phyloP scores from a whole-genome alignment of 495 filamentous ascomycete genomes.

The Choiromyces venosus region DNA sequence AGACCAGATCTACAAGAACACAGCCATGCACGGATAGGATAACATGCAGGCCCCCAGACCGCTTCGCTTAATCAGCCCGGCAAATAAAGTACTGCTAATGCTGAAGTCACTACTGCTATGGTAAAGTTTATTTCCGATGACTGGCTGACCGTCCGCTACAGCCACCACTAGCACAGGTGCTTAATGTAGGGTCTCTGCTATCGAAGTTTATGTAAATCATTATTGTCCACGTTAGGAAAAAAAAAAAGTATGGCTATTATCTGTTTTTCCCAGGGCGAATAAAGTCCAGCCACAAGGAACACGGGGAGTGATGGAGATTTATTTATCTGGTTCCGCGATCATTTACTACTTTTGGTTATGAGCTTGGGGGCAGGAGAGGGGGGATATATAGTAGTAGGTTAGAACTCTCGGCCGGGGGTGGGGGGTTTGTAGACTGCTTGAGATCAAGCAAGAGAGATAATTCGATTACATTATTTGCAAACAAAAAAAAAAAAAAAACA shows the following conservation, averaged over 20 bases:
- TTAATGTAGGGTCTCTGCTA: not conserved
- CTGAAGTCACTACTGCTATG: too few relatives aligned
- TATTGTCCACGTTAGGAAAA: too few relatives aligned
- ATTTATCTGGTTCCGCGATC: conserved; percentile 4
- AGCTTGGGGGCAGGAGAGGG: not conserved
- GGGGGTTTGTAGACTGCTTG: too few relatives aligned
- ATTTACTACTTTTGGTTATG: not conserved
- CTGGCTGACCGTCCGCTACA: not conserved
- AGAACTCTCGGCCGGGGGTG: not conserved
- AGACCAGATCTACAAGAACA: too few relatives aligned
- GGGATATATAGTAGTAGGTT: not conserved
- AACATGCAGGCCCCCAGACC: not conserved
- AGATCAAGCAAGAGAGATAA: too few relatives aligned
- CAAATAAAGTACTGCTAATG: not conserved
- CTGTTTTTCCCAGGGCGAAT: not conserved
- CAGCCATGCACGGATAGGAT: too few relatives aligned
- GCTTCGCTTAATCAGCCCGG: not conserved
- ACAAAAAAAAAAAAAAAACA: not conserved
- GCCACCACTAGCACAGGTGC: not conserved
- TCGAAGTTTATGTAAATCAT: not conserved
- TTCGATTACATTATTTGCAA: not conserved
- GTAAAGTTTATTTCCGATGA: not conserved
- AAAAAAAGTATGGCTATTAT: not conserved
- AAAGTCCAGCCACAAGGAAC: not conserved
- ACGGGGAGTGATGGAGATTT: too few relatives aligned